Evolutionary conservation across 306 rosid genomes (phyloP), one percentile per base, ranked within the genome.

Genomic region (Alnus rubra): DNA sequence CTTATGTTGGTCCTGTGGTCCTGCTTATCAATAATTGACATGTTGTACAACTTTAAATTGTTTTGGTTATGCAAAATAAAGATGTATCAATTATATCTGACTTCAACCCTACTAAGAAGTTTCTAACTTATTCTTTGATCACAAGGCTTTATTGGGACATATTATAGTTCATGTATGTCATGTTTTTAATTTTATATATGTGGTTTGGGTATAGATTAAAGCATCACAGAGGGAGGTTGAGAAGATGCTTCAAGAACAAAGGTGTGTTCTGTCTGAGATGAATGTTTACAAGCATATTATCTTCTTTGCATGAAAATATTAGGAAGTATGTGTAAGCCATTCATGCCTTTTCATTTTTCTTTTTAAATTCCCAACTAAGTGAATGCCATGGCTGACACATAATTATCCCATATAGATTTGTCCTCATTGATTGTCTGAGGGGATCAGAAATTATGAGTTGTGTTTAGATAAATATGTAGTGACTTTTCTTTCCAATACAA

Each of bases 211-310:
- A 54, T 74, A 94, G 98, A 91, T 94, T 81, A 91, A 94, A 79
- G 88, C 87, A 82, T 89, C 94, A 44, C 87, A 91, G 76, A 91
- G 90, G 90, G 98, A 94, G 88, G 92, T 88, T 63, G 97, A 88
- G 84, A 84, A 35, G 85, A 94, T 89, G 95, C 91, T 94, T 82
- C 88, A 84, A 85, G 97, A 92, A 74, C 91, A 89, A 74, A 92
- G 98, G 98, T 94, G 53, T 77, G 78, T 81, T 64, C 79, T 72
- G 45, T 58, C 80, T 81, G 48, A 73, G 74, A 86, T 87, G 75
- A 73, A 53, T 72, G 7, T 65, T 71, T 76, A 12, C 65, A 80
- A 78, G 49, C 69, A 35, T 28, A 58, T 52, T 79, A 18, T 74
- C 77, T 83, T 71, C 31, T 72, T 49, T 73, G 4, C 71, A n/a